phyloP scores from a whole-genome alignment of 2,329 filamentous ascomycete genomes.

The Xylaria sp. region DNA sequence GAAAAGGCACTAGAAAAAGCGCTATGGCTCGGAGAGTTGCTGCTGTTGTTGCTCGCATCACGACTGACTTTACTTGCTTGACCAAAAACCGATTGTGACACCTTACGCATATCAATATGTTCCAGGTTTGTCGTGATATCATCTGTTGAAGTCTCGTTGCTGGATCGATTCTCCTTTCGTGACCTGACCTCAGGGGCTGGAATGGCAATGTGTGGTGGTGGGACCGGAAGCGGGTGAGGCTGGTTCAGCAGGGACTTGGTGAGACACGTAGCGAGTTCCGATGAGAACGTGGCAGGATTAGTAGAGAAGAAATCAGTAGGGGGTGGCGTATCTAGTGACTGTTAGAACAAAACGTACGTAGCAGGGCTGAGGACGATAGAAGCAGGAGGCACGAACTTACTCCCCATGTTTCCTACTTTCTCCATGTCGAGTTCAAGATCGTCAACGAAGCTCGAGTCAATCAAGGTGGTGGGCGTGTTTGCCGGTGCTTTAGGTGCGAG shows the following conservation, averaged over 20 bases:
- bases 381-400: conserved; percentile 20
- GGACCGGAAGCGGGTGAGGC: conserved; percentile 36
- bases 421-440: conserved; percentile 25
- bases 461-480: conserved; percentile 38
- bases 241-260: conserved; percentile 47
- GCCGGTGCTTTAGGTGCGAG: conserved; percentile 36
- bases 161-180: conserved; percentile 40
- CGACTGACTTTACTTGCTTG: conserved; percentile 26
- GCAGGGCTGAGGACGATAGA: not conserved
- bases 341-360: conserved; percentile 6
- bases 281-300: conserved; percentile 27
- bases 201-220: conserved; percentile 28
- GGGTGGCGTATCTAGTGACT: conserved; percentile 21
- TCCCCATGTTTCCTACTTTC: conserved; percentile 24
- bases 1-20: conserved; percentile 30
- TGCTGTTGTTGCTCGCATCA: conserved; percentile 23
- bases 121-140: conserved; percentile 23
- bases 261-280: conserved; percentile 40
- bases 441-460: conserved; percentile 22
- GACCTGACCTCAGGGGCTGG: conserved; percentile 39
- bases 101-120: conserved; percentile 36
- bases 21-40: conserved; percentile 29
- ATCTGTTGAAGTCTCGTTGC: conserved; percentile 23
- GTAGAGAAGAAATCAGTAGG: conserved; percentile 28
- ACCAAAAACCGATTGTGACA: conserved; percentile 37